These are phyloP conservation scores for Lactarius psammicola DNA, from an alignment of 768 basidiomycete species.

Conservation along the genomic window DNA sequence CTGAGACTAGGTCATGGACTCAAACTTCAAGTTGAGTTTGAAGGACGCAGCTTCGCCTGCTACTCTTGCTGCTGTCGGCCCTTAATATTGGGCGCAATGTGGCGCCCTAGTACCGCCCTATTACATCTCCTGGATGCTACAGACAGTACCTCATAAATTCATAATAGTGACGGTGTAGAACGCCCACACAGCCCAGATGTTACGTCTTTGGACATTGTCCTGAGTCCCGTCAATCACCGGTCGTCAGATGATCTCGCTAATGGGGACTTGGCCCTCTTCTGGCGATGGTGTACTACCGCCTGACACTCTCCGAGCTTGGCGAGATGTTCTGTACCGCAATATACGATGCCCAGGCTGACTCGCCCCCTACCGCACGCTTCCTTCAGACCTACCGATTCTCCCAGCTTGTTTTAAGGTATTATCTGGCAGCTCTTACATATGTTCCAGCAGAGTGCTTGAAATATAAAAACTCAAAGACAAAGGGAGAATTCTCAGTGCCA, in stretches of 20 bases:
- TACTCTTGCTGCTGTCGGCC: neutral
- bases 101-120: neutral
- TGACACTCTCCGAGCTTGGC: neutral
- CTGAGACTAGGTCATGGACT: no score
- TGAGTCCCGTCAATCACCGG: neutral
- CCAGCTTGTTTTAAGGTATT: neutral
- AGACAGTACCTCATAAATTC: neutral
- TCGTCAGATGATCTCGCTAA: neutral
- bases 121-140: neutral
- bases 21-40: neutral
- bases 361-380: neutral
- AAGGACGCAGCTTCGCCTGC: neutral
- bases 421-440: neutral
- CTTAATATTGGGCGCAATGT: neutral
- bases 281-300: no score
- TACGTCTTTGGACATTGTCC: neutral
- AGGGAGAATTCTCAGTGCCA: neutral
- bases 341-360: neutral
- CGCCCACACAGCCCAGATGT: neutral
- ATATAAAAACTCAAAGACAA: neutral
- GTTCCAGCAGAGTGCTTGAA: neutral
- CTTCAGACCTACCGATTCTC: neutral
- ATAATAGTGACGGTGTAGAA: no score
- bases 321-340: neutral
- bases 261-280: neutral